Percentiles rank a stretch among this genome's conserved stretches.
These are phyloP conservation scores for Wickerhamiella kurtzmanii DNA, from an alignment of 805 yeast genomes.

Conservation along the genomic window DNA sequence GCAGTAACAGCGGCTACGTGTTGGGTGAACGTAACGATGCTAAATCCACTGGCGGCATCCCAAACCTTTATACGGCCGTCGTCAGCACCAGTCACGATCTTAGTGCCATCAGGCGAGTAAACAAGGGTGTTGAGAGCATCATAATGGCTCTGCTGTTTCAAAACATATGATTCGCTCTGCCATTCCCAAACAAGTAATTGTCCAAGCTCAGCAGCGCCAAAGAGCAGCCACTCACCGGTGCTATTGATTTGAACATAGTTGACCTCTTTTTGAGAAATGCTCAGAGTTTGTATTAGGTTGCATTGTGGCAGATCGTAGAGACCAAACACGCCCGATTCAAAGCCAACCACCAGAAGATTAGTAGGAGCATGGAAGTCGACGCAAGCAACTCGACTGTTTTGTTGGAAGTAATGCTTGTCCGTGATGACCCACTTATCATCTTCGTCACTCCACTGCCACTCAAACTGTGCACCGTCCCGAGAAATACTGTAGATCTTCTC, in stretches of 20 bases:
- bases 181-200: slow-evolving; percentile 94
- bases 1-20: slow-evolving; percentile 83
- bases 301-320: slow-evolving; percentile 55
- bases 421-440: slow-evolving; percentile 61
- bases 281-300: slow-evolving; percentile 53
- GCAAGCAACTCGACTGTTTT: slow-evolving; percentile 59
- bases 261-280: slow-evolving; percentile 84
- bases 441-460: slow-evolving; percentile 63
- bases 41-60: slow-evolving; percentile 89
- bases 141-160: slow-evolving; percentile 95
- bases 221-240: slow-evolving; percentile 93
- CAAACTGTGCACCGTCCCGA: slow-evolving; percentile 86
- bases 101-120: slow-evolving; percentile 90
- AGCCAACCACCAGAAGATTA: slow-evolving; percentile 74
- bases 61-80: slow-evolving; percentile 95
- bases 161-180: slow-evolving; percentile 92
- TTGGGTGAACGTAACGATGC: slow-evolving; percentile 81
- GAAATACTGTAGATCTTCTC: slow-evolving; percentile 84
- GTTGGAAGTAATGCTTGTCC: slow-evolving; percentile 58
- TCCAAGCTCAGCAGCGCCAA: slow-evolving; percentile 85
- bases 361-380: slow-evolving; percentile 67
- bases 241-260: slow-evolving; percentile 67
- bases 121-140: slow-evolving; percentile 74
- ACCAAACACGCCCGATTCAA: slow-evolving; percentile 78
- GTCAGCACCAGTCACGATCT: slow-evolving; percentile 85